Evolutionary conservation across 495 filamentous ascomycete genomes (phyloP).

Genomic region (Hypoxylon crocopeplum): DNA sequence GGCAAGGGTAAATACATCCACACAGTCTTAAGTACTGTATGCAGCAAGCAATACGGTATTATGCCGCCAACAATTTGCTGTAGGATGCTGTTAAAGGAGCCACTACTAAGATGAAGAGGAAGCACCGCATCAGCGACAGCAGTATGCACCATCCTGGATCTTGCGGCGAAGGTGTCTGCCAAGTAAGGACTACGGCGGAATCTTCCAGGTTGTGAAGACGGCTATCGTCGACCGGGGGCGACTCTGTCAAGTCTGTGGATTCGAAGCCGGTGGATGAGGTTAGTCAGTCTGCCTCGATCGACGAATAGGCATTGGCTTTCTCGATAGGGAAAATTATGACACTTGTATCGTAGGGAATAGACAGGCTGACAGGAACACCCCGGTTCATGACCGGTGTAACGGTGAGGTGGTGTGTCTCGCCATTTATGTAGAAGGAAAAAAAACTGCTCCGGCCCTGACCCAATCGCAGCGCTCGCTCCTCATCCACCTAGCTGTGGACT

Average conservation of each 20-base stretch:
- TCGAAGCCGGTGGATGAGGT: constrained; percentile 19
- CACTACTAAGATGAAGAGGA: constrained; percentile 6
- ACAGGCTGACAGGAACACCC: constrained; percentile 23
- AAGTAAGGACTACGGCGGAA: constrained; percentile 10
- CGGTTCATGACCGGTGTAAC: constrained; percentile 27
- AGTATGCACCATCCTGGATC: constrained; percentile 29
- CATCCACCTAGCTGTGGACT: constrained; percentile 17
- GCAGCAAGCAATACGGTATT: constrained; percentile 10
- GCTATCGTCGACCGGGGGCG: constrained; percentile 16
- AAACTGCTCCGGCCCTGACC: constrained; percentile 10
- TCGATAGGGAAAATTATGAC: constrained; percentile 23
- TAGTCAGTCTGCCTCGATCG: constrained; percentile 9
- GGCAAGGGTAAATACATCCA: constrained; percentile 33
- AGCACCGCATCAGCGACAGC: constrained; percentile 3
- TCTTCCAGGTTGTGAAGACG: constrained; percentile 15
- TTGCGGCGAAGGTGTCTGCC: constrained; percentile 21
- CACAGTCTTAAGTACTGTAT: constrained; percentile 37
- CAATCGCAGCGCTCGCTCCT: constrained; percentile 15
- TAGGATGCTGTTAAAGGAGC: constrained; percentile 19
- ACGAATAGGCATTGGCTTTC: constrained; percentile 18
- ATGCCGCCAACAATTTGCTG: constrained; percentile 14
- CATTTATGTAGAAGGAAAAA: constrained; percentile 16
- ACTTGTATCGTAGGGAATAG: constrained; percentile 27
- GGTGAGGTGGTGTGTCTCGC: constrained; percentile 34
- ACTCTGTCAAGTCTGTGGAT: constrained; percentile 28